A percentile compares a stretch with the other conserved stretches of the same genome.
These are phyloP conservation scores for Heteromeles arbutifolia DNA, from an alignment of 306 rosid species.

Conservation along the genomic window DNA sequence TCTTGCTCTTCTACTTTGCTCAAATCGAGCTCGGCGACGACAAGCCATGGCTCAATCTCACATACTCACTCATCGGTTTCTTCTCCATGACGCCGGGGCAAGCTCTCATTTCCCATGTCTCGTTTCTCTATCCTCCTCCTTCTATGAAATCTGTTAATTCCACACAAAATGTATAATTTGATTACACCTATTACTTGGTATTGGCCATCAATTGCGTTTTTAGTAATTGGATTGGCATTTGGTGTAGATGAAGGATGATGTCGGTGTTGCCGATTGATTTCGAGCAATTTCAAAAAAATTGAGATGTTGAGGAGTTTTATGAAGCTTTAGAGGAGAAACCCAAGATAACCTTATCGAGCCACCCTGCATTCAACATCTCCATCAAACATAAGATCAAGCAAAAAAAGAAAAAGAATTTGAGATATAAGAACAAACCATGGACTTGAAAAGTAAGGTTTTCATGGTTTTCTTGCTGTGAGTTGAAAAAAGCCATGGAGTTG, in stretches of 20 bases:
- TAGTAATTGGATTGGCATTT: background rate
- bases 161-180: too few relatives aligned
- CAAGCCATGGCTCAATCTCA: constrained; percentile 48
- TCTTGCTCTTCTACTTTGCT: constrained; percentile 43
- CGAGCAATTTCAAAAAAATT: constrained; percentile 43
- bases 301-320: constrained; percentile 38
- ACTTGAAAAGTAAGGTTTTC: too few relatives aligned
- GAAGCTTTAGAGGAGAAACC: constrained; percentile 60
- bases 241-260: constrained; percentile 37
- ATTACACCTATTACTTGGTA: too few relatives aligned
- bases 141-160: background rate
- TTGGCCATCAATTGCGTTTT: background rate
- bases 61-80: constrained; percentile 45
- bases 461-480: too few relatives aligned
- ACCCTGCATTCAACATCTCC: too few relatives aligned
- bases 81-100: constrained; percentile 48
- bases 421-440: too few relatives aligned
- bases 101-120: constrained; percentile 51
- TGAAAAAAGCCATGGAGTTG: too few relatives aligned
- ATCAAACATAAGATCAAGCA: too few relatives aligned
- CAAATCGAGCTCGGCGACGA: constrained; percentile 50
- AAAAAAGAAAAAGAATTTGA: too few relatives aligned
- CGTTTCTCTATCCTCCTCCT: background rate
- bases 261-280: constrained; percentile 62
- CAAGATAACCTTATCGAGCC: too few relatives aligned